Evolutionary conservation across 306 rosid species (phyloP).

Genomic region (Begonia masoniana): DNA sequence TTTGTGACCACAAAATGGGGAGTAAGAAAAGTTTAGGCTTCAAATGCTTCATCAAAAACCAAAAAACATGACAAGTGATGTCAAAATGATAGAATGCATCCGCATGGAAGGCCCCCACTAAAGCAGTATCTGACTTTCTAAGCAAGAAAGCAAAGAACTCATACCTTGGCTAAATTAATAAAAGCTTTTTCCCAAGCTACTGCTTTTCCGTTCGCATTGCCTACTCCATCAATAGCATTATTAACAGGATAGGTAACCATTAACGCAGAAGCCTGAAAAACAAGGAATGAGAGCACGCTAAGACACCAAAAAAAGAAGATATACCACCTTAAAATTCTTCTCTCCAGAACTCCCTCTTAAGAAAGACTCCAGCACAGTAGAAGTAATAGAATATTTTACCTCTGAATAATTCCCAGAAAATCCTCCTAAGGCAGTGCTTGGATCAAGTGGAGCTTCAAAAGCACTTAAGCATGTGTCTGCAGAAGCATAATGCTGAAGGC

Average conservation of each 20-base stretch:
- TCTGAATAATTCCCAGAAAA: conserved; percentile 77
- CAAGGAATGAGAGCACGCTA: conserved; percentile 14
- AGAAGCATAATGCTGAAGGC: conserved; percentile 69
- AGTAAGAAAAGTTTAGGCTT: too few species aligned
- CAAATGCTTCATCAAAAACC: neutral
- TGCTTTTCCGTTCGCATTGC: conserved; percentile 76
- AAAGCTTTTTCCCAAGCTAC: conserved; percentile 86
- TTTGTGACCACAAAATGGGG: too few species aligned
- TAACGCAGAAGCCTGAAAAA: conserved; percentile 87
- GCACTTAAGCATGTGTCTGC: conserved; percentile 94
- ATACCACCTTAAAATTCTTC: too few species aligned
- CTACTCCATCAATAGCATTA: conserved; percentile 61
- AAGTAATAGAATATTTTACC: conserved; percentile 27
- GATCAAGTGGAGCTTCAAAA: conserved; percentile 93
- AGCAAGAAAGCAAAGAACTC: conserved; percentile 17
- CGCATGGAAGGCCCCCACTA: conserved; percentile 6
- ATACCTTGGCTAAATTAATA: conserved; percentile 73
- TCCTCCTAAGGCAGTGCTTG: conserved; percentile 87
- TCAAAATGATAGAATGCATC: neutral
- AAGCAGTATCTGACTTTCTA: too few species aligned
- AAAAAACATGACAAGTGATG: neutral
- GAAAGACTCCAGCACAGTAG: too few species aligned
- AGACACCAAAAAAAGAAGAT: conserved; percentile 10
- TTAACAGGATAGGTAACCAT: conserved; percentile 79
- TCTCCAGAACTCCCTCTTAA: too few species aligned